Base-by-base conservation (phyloP, 495 filamentous ascomycete species). In the Hyaloscypha bicolor region DNA sequence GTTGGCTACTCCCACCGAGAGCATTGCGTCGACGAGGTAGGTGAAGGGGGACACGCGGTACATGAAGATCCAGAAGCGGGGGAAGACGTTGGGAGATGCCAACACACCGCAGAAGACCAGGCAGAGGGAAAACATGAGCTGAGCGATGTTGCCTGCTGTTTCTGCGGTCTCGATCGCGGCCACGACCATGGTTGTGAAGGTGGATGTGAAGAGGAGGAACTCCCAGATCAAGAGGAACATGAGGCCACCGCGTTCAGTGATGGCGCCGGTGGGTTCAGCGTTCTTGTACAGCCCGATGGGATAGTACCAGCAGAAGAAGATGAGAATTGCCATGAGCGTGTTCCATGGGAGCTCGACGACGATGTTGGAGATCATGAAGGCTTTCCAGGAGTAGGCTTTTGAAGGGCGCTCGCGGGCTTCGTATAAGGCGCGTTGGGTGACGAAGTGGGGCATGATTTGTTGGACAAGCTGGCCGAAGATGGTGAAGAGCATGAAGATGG, bases 381-480 rank as follows among this genome's bases (percentile, higher is more conserved):
- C 88, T 73, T 89, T 82, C 88, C 93, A 96, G 29, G 86, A 84
- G 75, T 96, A 97, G 3, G 89, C 87, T 75, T 93, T 94, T 58
- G 90, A 91, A 0, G 91, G 92, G 4, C 92, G 87, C 76, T 97
- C 93, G 22, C 93, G 91, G 14, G 87, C 89, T 74, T 97, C 93
- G 76, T 94, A 97, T 0, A 97, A 79, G 0, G 86, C 80, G 58
- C 93, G 88, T 73, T 94, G 91, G 12, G 85, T 84, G 60, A 91
- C 86, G 73, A 96, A 93, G 71, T 91, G 83, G 0, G 93, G 93
- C 90, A 96, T 95, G 68, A 91, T 93, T 73, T 96, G 93, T 69
- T 93, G 87, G 14, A 89, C 85, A 30, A 94, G 79, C 69, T 90
- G 87, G 62, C 87, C 86, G 75, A 94, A 91, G 66, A 96, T 86